Evolutionary conservation across 768 basidiomycete genomes (phyloP).

Genomic region (Mycena galopus): DNA sequence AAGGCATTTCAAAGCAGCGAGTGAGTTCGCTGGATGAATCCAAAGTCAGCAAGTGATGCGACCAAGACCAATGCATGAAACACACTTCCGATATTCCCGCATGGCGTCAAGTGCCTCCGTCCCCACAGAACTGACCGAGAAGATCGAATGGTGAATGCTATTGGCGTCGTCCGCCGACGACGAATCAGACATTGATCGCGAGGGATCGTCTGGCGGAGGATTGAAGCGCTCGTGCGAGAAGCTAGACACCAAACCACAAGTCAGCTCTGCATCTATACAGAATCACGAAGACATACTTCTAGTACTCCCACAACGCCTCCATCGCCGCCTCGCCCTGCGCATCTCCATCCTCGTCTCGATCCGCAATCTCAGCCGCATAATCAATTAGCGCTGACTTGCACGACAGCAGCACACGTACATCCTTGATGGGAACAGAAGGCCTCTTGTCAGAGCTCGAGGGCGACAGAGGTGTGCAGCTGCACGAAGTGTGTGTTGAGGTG

Average conservation of each 20-base stretch:
- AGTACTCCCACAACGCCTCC: too few relatives aligned
- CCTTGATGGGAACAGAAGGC: conserved; percentile 94
- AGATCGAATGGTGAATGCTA: too few relatives aligned
- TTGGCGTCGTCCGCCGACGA: too few relatives aligned
- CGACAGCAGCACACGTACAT: conserved; percentile 59
- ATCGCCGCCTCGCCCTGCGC: too few relatives aligned
- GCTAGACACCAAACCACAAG: conserved; percentile 24
- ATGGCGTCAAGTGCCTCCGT: conserved; percentile 38
- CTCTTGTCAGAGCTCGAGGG: too few relatives aligned
- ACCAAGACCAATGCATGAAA: not conserved
- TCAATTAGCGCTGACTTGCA: conserved; percentile 56
- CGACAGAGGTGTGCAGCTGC: conserved; percentile 96
- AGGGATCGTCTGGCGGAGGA: conserved; percentile 34
- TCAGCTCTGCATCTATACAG: not conserved
- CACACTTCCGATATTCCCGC: conserved; percentile 37
- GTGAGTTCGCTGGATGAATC: conserved; percentile 15
- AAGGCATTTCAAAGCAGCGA: too few relatives aligned
- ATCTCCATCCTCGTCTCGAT: too few relatives aligned
- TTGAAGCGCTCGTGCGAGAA: conserved; percentile 42
- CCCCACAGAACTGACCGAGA: too few relatives aligned
- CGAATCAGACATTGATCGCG: conserved; percentile 19
- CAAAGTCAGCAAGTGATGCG: not conserved
- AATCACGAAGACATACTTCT: too few relatives aligned
- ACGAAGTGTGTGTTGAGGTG: too few relatives aligned
- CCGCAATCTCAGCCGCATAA: too few relatives aligned